A percentile compares a stretch with the other conserved stretches of the same genome.
Conservation (phyloP, 805 yeast species). For the Wickerhamiella australiensis region DNA sequence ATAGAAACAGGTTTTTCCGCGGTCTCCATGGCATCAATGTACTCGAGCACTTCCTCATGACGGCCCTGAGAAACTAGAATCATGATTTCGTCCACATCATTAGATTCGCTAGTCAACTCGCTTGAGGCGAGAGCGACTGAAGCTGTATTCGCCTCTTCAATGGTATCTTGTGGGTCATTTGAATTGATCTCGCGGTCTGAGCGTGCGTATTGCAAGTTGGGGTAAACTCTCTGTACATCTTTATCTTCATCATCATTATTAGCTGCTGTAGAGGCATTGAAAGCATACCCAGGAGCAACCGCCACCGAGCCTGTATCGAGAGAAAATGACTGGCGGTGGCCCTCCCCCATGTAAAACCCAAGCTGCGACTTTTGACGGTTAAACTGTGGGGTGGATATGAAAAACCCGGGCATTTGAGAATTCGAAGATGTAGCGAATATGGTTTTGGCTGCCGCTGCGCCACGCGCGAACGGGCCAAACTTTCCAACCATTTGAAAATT, state of each 20-base stretch:
- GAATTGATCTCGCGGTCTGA: background rate
- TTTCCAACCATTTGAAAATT: constrained; percentile 1
- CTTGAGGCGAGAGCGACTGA: background rate
- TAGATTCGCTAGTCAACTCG: background rate
- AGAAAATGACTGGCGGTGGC: constrained; percentile 16
- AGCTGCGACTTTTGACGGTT: constrained; percentile 31
- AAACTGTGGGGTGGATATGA: constrained; percentile 32
- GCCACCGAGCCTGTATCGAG: constrained; percentile 10
- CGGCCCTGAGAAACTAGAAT: background rate
- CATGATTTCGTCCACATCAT: background rate
- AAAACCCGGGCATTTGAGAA: constrained; percentile 29
- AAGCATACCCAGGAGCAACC: constrained; percentile 1
- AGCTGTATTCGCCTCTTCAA: no score
- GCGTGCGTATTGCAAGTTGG: background rate
- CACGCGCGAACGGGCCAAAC: constrained; percentile 12
- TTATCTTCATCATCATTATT: constrained; percentile 14
- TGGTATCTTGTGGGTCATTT: background rate
- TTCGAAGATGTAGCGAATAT: constrained; percentile 27
- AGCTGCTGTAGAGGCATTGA: constrained; percentile 1
- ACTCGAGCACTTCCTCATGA: constrained; percentile 8
- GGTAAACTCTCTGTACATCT: constrained; percentile 1
- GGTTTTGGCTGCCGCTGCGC: constrained; percentile 30
- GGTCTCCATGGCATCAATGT: constrained; percentile 4
- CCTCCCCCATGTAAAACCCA: constrained; percentile 19
- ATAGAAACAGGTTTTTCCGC: constrained; percentile 14